Percentiles rank a stretch among this genome's conserved stretches.
These are phyloP conservation scores for Rubus parviflorus DNA, from an alignment of 306 rosid genomes.

Conservation along the genomic window DNA sequence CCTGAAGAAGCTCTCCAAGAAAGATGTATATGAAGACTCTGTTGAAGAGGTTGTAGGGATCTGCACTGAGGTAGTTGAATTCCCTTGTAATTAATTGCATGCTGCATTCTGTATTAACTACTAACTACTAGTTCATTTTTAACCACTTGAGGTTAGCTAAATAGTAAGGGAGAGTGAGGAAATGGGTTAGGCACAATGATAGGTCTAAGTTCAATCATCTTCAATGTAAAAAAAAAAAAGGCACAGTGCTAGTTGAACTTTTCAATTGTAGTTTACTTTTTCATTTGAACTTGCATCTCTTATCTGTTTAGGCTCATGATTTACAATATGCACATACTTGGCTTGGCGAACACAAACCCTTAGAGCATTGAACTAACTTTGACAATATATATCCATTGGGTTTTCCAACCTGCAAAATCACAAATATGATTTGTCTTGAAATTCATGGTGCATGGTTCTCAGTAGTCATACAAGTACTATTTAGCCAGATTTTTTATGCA, in stretches of 20 bases:
- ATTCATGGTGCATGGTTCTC: neutral
- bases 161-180: neutral
- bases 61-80: slow-evolving; percentile 74
- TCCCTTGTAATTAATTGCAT: neutral
- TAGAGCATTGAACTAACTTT: neutral
- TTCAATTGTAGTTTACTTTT: too few species aligned
- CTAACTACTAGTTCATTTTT: neutral
- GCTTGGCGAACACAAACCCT: neutral
- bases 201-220: too few species aligned
- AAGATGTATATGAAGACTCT: slow-evolving; percentile 60
- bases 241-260: too few species aligned
- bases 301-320: neutral
- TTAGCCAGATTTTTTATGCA: neutral
- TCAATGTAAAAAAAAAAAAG: too few species aligned
- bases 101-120: neutral
- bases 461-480: neutral
- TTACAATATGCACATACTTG: neutral
- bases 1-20: slow-evolving; percentile 60
- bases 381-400: neutral
- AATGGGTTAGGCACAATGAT: neutral
- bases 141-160: neutral
- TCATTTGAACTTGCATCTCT: neutral
- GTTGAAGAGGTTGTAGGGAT: slow-evolving; percentile 68
- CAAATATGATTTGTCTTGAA: neutral
- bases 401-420: neutral